Percentiles rank a stretch among this genome's conserved stretches.
phyloP scores from a whole-genome alignment of 1,139 yeast genomes.

The Arxiozyma slooffiae region DNA sequence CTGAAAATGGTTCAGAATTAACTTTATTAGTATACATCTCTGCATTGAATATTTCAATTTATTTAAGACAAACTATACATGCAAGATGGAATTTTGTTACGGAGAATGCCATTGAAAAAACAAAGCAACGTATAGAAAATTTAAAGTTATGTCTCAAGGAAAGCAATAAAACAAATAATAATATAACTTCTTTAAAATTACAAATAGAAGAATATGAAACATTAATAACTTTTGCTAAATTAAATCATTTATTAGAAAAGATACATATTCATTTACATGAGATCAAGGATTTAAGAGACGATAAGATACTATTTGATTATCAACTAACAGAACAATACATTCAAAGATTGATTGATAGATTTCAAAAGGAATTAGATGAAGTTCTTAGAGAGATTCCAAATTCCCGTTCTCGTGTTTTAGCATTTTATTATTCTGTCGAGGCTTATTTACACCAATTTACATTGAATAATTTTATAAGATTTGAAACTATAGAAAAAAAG shows the following conservation, averaged over 20 bases:
- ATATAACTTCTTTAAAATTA: conserved; percentile 29
- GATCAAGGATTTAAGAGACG: conserved; percentile 22
- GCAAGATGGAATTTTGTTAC: conserved; percentile 21
- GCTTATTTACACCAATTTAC: conserved; percentile 32
- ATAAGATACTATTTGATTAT: conserved; percentile 14
- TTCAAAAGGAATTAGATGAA: conserved; percentile 16
- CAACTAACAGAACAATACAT: conserved; percentile 15
- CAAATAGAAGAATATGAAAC: conserved; percentile 31
- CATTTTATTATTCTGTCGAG: conserved; percentile 56
- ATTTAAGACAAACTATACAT: conserved; percentile 31
- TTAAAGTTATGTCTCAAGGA: conserved; percentile 4
- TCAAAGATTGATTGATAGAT: conserved; percentile 11
- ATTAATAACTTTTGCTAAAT: conserved; percentile 50
- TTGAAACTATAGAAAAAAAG: conserved; percentile 1
- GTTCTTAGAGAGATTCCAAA: conserved; percentile 29
- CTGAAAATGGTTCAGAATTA: conserved; percentile 19
- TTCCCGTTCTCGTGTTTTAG: conserved; percentile 37
- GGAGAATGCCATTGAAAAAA: conserved; percentile 9
- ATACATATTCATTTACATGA: conserved; percentile 43
- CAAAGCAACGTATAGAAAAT: conserved; percentile 1
- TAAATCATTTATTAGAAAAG: conserved; percentile 53
- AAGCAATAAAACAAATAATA: conserved; percentile 9
- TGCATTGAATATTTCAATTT: conserved; percentile 29
- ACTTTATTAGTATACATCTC: conserved; percentile 32
- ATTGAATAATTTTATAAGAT: conserved; percentile 5